Base-by-base conservation (phyloP, 2,329 filamentous ascomycete species). In the Paecilomyces sp. region DNA sequence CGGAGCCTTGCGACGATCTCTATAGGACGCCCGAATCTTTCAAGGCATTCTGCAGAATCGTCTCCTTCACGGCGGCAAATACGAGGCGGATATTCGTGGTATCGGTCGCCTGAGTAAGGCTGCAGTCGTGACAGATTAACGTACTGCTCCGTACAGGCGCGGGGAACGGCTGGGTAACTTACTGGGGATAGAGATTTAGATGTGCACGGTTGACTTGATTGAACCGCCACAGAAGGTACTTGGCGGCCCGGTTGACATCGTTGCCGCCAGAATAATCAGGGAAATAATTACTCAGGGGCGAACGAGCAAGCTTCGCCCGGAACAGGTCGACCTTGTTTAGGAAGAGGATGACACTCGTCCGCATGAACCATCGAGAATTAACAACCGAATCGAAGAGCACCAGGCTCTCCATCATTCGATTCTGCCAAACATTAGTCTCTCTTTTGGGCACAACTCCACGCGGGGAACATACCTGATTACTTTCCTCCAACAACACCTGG, bases 271-370 rank as follows among this genome's bases (percentile, higher is more conserved):
- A 96, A 74, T 99, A 99, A 74, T 99, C 94, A 0, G 92, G 93
- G 71, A 99, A 99, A 75, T 97, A 99, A 72, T 93, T 96, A 67
- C 88, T 90, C 54, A 99, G 77, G 0, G 94, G 93, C 58, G 92
- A 97, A 64, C 92, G 86, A 58, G 86, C 86, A 30, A 99, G 86
- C 76, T 99, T 99, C 71, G 92, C 88, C 75, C 94, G 93, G 83
- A 99, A 99, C 60, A 99, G 85, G 79, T 99, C 94, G 66, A 99
- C 94, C 76, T 99, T 99, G 81, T 99, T 99, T 63, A 99, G 83
- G 79, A 99, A 99, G 60, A 99, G 82, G 71, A 99, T 97, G 72
- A 99, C 99, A 72, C 92, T 97, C 12, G 94, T 99, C 68, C 94
- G 84, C 89, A 97, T 96, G 77, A 99, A 99, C 94, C 94, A 99